Evolutionary conservation across 441 rosid genomes (phyloP), one percentile per base, ranked within the genome.

Genomic region (Corymbia citriodora): DNA sequence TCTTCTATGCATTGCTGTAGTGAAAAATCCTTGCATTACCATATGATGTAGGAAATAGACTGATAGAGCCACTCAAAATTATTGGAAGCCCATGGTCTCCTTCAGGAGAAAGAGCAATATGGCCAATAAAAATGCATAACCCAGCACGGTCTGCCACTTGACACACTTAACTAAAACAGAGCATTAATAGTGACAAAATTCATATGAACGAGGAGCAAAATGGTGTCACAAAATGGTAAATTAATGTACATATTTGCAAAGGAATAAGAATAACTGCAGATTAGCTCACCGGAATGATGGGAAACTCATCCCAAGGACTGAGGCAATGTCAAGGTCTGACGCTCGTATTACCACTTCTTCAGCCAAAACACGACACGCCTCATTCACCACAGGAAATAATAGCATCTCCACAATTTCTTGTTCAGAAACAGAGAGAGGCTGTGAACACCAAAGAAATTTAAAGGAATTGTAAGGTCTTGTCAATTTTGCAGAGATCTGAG

Each of bases 221-320:
- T 31, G n/a, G 48, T 9, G 21, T 61, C 52, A 23, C 31, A 57
- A 57, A 27, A 31, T 87, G 45, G 63, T n/a, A 87, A 54, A 18
- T 54, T n/a, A 31, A 87, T n/a, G 9, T 87, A 10, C n/a, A 55
- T 9, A 52, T 87, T 53, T 87, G 61, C 29, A 31, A 87, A 48
- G 48, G 25, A 55, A 87, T 31, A 87, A 54, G 88, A 87, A 31
- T 87, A 55, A 79, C 53, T 79, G n/a, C 85, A 45, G 85, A 79
- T 45, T 45, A 79, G n/a, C 95, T 95, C 89, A 97, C 99, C 96
- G 97, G 91, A 96, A 98, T 92, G 97, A 94, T 90, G 99, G 99
- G 93, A 98, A 98, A 91, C 99, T 96, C 99, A 98, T 97, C 92
- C 99, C 99, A 52, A 96, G 97, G 70, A 98, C 97, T 91, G 99